Base-by-base conservation (phyloP, 2,329 filamentous ascomycete species). In the Zasmidium angulare region DNA sequence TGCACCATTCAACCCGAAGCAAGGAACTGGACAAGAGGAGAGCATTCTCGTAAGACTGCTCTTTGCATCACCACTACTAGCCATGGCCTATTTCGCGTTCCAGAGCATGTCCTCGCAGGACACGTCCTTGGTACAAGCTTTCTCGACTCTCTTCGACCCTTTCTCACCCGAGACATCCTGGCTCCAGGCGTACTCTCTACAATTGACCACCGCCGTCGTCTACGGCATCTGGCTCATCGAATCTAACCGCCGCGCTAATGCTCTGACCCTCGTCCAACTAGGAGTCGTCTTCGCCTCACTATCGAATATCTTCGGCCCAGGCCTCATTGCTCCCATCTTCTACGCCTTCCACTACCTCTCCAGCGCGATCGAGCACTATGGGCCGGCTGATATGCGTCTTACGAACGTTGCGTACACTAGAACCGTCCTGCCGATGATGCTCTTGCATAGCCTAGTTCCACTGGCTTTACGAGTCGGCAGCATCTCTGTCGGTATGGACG, bases 261-360 rank as follows among this genome's bases (percentile, higher is more conserved):
- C 48, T n/a, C 14, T 62, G 3, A 50, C 56, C 1, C 53, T 49
- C 29, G 22, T 23, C 0, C 57, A 55, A 46, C 40, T 60, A 2
- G 22, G 47, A 1, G 23, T 48, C 2, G n/a, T 72, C 11, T 65
- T 73, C 46, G 66, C 64, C 0, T 31, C 70, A n/a, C 22, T 68
- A 2, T 69, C 60, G 43, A 71, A 75, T 51, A 48, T 68, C 14
- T 62, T 66, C 20, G 71, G 74, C 2, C 63, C 73, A 14, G 75
- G 70, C 10, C 61, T 72, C 26, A 54, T 74, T 1, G 70, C 69
- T 1, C 74, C 75, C 3, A 50, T 76, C 20, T 77, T 74, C 66
- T 76, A 68, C 61, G 76, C 74, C 61, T 61, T 76, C 36, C 72
- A 76, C 55, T 77, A 75, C 52, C 56, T 75, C 3, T 68, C 68